Percentiles rank a stretch among this genome's conserved stretches.
These are phyloP conservation scores for Yamadazyma conglobata DNA, from an alignment of 1,139 yeast genomes.

Conservation along the genomic window DNA sequence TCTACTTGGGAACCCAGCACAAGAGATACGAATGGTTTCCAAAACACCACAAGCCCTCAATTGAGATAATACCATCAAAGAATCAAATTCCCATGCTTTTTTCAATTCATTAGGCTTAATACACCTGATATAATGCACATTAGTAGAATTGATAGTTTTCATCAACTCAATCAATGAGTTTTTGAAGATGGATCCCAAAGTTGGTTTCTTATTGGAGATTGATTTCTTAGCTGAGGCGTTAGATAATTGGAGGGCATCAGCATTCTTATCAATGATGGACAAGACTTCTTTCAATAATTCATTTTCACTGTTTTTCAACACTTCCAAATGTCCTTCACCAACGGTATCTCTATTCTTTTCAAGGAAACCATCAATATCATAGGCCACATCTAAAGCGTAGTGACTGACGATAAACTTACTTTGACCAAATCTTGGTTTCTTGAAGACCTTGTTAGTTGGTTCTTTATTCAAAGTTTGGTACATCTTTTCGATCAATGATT, in stretches of 20 bases:
- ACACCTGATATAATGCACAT: slow-evolving; percentile 95
- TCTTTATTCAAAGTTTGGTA: slow-evolving; percentile 80
- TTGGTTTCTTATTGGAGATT: slow-evolving; percentile 71
- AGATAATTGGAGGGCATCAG: slow-evolving; percentile 51
- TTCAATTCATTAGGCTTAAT: slow-evolving; percentile 94
- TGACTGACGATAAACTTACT: slow-evolving; percentile 87
- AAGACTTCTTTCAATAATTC: slow-evolving; percentile 50
- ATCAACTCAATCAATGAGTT: slow-evolving; percentile 88
- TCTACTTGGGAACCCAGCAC: slow-evolving; percentile 97
- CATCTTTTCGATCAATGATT: slow-evolving; percentile 88
- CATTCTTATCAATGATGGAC: slow-evolving; percentile 59
- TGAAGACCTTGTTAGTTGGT: slow-evolving; percentile 76
- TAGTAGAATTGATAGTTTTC: slow-evolving; percentile 89
- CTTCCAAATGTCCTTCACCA: slow-evolving; percentile 91
- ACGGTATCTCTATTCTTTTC: slow-evolving; percentile 98
- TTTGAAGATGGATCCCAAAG: slow-evolving; percentile 92
- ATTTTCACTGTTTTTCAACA: slow-evolving; percentile 67
- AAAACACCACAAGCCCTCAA: slow-evolving; percentile 98
- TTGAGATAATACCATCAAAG: slow-evolving; percentile 92
- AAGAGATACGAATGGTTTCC: slow-evolving; percentile 92
- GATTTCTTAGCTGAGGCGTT: slow-evolving; percentile 30
- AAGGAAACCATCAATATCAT: slow-evolving; percentile 91
- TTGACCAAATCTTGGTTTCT: slow-evolving; percentile 93
- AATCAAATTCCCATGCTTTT: slow-evolving; percentile 94
- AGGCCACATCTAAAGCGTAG: slow-evolving; percentile 91